Base-by-base conservation (phyloP, 129 eudicot species). In the Chrysanthemum makinoi region DNA sequence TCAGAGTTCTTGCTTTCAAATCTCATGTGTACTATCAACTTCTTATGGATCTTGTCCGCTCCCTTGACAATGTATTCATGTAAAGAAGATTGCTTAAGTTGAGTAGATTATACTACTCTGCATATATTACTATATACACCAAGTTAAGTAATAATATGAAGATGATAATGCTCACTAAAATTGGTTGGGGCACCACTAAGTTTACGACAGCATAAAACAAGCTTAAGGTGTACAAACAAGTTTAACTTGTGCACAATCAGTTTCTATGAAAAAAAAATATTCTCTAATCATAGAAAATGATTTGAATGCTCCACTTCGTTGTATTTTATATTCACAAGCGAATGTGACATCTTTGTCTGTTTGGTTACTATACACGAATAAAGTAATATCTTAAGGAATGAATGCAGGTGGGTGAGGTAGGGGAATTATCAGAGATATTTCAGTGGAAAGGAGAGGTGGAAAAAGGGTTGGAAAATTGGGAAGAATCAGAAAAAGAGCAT, bases 381-480 rank as follows among this genome's bases (percentile, higher is more conserved):
- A 66, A 22, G 44, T 12, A 0, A 16, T n/a, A 15, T 43, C 10
- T 76, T 66, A 30, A 16, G 26, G 62, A 18, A 70, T 39, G 8
- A 2, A 70, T 57, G 56, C 80, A 87, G 93, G 85, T 87, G 10
- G 93, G 89, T 14, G 93, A 87, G 71, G 89, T 87, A n/a, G 89
- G 89, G 15, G 92, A 87, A 72, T 67, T 84, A 48, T 79, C 89
- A 65, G 92, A 86, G 79, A 86, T 86, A 75, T 83, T 86, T 60
- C 92, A 86, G 59, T 86, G 88, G 92, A 83, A 80, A 51, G 89
- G 89, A 76, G 93, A 84, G 75, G 93, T 87, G 66, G 93, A 75
- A 22, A 83, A 73, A 71, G 91, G 88, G 8, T 79, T 83, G 71
- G 86, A 85, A 79, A 78, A 81, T 61, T 87, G 93, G 93, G 89